phyloP scores from a whole-genome alignment of 2,329 filamentous ascomycete species.

The Fusarium sp. region DNA sequence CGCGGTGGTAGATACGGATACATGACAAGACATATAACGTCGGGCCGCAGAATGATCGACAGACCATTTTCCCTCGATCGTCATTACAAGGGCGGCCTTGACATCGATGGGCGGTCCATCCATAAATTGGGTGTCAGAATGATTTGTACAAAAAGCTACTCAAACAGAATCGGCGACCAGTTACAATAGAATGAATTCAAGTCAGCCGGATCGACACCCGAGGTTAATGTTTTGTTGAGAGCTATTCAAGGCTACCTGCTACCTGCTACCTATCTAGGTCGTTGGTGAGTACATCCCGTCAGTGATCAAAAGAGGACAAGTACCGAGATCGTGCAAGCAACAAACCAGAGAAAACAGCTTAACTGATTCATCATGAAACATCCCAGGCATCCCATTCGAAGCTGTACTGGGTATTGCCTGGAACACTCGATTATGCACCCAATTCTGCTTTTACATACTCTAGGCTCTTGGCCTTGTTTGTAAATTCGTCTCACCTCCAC shows the following conservation, averaged over 20 bases:
- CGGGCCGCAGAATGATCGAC: slow-evolving; percentile 26
- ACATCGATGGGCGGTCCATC: not conserved
- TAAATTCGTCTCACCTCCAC: slow-evolving; percentile 24
- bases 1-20: not conserved
- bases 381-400: not conserved
- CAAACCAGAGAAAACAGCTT: slow-evolving; percentile 11
- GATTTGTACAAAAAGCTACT: not conserved
- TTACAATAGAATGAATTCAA: slow-evolving; percentile 12
- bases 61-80: slow-evolving; percentile 17
- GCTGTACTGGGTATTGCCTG: not conserved
- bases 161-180: slow-evolving; percentile 17
- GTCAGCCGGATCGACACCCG: slow-evolving; percentile 9
- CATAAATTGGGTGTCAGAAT: not conserved
- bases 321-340: slow-evolving; percentile 16
- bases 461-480: slow-evolving; percentile 6
- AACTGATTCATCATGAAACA: slow-evolving; percentile 35
- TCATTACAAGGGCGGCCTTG: slow-evolving; percentile 33
- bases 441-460: slow-evolving; percentile 4
- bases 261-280: not conserved
- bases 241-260: not conserved
- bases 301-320: slow-evolving; percentile 16
- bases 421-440: not conserved
- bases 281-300: not conserved
- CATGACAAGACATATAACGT: slow-evolving; percentile 12
- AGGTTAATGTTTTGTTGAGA: not conserved